Conservation (phyloP, 768 basidiomycete species). For the Amanita exitialis region DNA sequence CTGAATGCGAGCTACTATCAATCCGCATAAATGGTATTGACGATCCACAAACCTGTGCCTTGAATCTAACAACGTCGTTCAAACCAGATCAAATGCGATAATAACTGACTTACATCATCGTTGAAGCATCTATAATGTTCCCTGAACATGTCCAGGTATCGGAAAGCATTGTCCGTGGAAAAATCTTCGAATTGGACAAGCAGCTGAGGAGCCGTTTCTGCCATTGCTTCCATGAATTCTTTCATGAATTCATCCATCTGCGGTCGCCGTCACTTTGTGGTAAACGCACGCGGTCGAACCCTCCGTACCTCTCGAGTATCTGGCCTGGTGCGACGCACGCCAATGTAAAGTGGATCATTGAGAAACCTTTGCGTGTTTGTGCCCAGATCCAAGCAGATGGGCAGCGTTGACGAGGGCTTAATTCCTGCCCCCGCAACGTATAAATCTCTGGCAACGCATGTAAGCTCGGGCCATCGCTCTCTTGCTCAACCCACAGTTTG, state of each 20-base stretch:
- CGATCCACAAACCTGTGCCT: conserved; percentile 38
- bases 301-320: conserved; percentile 28
- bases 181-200: conserved; percentile 75
- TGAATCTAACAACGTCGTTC: conserved; percentile 34
- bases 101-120: conserved; percentile 49
- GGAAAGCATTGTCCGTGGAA: conserved; percentile 71
- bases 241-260: conserved; percentile 70
- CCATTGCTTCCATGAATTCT: conserved; percentile 64
- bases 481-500: conserved; percentile 41
- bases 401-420: conserved; percentile 42
- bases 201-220: conserved; percentile 51
- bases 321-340: conserved; percentile 48
- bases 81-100: not conserved
- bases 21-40: conserved; percentile 3
- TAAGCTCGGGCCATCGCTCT: not conserved
- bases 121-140: conserved; percentile 54
- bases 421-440: conserved; percentile 68
- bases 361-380: conserved; percentile 62
- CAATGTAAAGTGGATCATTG: conserved; percentile 69
- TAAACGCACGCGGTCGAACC: not conserved
- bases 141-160: conserved; percentile 57
- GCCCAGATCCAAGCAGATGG: conserved; percentile 66
- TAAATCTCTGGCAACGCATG: conserved; percentile 32
- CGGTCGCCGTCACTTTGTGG: not conserved
- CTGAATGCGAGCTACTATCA: conserved; percentile 17